Base-by-base conservation (phyloP, 2,329 filamentous ascomycete species). In the Neopestalotiopsis sp. region DNA sequence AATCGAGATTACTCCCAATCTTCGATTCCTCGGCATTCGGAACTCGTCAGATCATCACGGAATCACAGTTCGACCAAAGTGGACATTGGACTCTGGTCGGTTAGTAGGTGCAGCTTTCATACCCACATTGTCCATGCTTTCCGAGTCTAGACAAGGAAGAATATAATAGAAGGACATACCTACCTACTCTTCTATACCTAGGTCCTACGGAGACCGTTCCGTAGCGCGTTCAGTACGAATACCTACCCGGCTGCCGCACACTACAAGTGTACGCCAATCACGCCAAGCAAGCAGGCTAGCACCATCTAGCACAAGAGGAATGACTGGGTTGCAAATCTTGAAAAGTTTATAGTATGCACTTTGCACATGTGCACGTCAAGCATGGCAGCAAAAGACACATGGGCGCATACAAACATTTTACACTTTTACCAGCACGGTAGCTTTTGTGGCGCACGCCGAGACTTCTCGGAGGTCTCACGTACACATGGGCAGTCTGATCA, bases 131-230 rank as follows among this genome's bases (percentile, higher is more conserved):
- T 17, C 45, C 45, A 53, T n/a, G 45, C n/a, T 20, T 53, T 20
- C n/a, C 20, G 45, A 20, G 6, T 38, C 34, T 38, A 38, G n/a
- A 3, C 45, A 53, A 53, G 45, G 20, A n/a, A 53, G 45, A 20
- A 53, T 53, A 53, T n/a, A 53, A 53, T 53, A n/a, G 45, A 1
- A 53, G 45, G 14, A 24, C 9, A 17, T 53, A 20, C 20, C 14
- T 53, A 53, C 45, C 45, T 4, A 24, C 20, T 53, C 17, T 10
- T 38, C 45, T 4, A 24, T 20, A 53, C 45, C 45, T 53, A 53
- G 45, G 17, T 53, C 45, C n/a, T 53, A 53, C 45, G 45, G 45
- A 53, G 45, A 53, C 45, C 45, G 45, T 53, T 53, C 45, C 45
- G 45, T 53, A 53, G 20, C 17, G 20, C 20, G 45, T 28, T 28